phyloP scores from a whole-genome alignment of 257 asterid species.

The Vinca minor region DNA sequence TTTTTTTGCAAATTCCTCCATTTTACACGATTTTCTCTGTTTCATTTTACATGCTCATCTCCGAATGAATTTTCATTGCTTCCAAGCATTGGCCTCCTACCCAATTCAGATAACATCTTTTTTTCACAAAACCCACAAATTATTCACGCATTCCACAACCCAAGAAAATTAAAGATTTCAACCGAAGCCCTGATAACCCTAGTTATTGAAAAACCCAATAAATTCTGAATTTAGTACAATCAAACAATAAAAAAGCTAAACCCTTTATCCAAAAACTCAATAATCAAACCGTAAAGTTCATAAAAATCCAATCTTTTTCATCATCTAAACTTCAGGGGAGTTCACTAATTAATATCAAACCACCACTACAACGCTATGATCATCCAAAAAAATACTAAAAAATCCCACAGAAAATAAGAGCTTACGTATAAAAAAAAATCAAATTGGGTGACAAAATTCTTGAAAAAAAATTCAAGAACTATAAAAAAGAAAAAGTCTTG shows the following conservation, averaged over 20 bases:
- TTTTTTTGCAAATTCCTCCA: too few relatives aligned
- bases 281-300: slow-evolving; percentile 16
- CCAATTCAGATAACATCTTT: slow-evolving; percentile 66
- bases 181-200: slow-evolving; percentile 21
- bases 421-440: slow-evolving; percentile 8
- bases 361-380: too few relatives aligned
- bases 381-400: too few relatives aligned
- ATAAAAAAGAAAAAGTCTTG: slow-evolving; percentile 5
- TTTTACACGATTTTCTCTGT: too few relatives aligned
- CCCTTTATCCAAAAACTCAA: slow-evolving; percentile 16
- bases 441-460: slow-evolving; percentile 16
- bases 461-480: slow-evolving; percentile 19
- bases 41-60: too few relatives aligned
- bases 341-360: too few relatives aligned
- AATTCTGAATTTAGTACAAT: too few relatives aligned
- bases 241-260: slow-evolving; percentile 8
- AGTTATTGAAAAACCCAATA: slow-evolving; percentile 17
- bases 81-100: slow-evolving; percentile 66
- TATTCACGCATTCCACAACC: slow-evolving; percentile 13
- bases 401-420: not conserved
- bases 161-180: slow-evolving; percentile 5
- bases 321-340: slow-evolving; percentile 23
- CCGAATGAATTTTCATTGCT: slow-evolving; percentile 66
- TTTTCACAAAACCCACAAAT: slow-evolving; percentile 6
- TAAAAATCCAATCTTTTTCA: slow-evolving; percentile 35